Evolutionary conservation across 371 early-diverging fungal species (phyloP).

Genomic region (Mortierella sp.): DNA sequence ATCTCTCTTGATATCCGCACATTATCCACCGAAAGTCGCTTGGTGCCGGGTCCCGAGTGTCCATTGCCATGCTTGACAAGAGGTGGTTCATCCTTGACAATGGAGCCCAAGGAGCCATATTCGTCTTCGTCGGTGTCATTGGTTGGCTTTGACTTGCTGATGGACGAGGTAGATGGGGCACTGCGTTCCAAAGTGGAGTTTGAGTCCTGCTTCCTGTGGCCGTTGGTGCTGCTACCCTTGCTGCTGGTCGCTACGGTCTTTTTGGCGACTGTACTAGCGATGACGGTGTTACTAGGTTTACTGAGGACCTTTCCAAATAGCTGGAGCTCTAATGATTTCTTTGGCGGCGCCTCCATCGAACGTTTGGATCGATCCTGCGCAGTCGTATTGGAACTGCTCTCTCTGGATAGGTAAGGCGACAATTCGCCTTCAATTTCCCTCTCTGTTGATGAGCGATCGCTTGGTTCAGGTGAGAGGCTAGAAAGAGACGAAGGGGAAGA

Average conservation of each 20-base stretch:
- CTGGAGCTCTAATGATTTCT: conserved; percentile 36
- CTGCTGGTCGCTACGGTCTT: background rate
- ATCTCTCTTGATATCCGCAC: conserved; percentile 21
- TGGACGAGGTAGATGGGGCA: background rate
- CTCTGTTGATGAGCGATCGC: conserved; percentile 24
- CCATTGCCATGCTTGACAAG: background rate
- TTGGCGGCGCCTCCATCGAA: background rate
- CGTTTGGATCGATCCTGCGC: background rate
- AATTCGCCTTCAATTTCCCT: conserved; percentile 9
- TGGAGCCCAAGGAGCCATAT: conserved; percentile 15
- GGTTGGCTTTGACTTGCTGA: background rate
- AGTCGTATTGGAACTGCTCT: background rate
- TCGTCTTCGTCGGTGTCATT: conserved; percentile 16
- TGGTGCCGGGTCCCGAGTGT: background rate
- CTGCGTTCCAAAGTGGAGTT: background rate
- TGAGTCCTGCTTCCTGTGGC: background rate
- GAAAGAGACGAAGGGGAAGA: conserved; percentile 40
- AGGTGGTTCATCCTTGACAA: conserved; percentile 7
- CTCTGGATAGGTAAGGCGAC: conserved; percentile 6
- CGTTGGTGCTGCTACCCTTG: background rate
- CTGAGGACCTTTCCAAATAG: conserved; percentile 35
- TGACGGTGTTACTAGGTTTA: background rate
- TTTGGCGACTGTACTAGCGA: background rate
- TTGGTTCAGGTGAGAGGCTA: conserved; percentile 31
- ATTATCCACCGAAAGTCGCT: background rate